phyloP scores from a whole-genome alignment of 495 filamentous ascomycete genomes.

The Haplographium delicatum region DNA sequence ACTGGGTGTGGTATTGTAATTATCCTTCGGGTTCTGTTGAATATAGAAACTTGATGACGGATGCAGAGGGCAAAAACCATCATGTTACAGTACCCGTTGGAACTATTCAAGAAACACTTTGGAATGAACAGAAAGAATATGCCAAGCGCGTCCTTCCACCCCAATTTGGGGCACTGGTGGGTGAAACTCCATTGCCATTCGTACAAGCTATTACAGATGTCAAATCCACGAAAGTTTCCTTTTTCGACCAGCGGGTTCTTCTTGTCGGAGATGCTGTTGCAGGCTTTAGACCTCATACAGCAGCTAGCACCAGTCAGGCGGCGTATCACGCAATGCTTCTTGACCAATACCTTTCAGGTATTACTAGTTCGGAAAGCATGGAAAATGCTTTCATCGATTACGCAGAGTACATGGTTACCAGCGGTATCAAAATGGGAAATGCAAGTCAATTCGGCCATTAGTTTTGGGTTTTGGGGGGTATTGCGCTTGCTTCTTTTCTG shows the following conservation, averaged over 20 bases:
- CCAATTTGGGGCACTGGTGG: constrained; percentile 48
- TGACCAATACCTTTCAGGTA: constrained; percentile 36
- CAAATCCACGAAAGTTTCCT: constrained; percentile 38
- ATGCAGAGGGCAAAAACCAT: constrained; percentile 39
- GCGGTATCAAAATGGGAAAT: no score
- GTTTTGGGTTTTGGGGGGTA: no score
- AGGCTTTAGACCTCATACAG: constrained; percentile 52
- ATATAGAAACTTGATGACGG: constrained; percentile 47
- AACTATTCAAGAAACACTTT: constrained; percentile 35
- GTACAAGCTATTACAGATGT: constrained; percentile 53
- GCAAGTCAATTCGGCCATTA: no score
- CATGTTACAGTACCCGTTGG: constrained; percentile 48
- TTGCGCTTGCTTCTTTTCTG: no score
- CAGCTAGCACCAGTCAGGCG: constrained; percentile 45
- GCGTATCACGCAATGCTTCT: constrained; percentile 43
- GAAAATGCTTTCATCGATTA: no score
- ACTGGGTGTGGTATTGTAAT: constrained; percentile 57
- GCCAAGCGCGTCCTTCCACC: constrained; percentile 41
- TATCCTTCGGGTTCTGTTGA: constrained; percentile 34
- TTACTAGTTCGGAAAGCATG: no score
- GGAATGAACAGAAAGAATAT: constrained; percentile 38
- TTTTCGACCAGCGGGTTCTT: constrained; percentile 43
- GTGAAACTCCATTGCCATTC: constrained; percentile 43
- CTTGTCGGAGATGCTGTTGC: constrained; percentile 54
- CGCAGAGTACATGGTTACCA: no score